Conservation (phyloP, 371 early-diverging fungal species). For the Mortierella sp. region DNA sequence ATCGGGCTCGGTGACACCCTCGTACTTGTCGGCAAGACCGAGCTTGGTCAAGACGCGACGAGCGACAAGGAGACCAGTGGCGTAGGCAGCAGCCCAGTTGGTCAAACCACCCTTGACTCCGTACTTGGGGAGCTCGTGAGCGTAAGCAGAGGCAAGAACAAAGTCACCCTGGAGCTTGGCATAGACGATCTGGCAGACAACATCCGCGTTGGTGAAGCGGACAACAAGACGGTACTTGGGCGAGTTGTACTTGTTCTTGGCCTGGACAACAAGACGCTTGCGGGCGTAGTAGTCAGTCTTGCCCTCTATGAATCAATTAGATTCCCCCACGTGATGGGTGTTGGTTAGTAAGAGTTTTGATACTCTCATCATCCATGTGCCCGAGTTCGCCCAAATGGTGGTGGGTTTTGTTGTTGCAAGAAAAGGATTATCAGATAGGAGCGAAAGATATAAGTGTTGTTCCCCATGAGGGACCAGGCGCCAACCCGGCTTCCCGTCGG, state of each 20-base stretch:
- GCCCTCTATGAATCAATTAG: conserved; percentile 80
- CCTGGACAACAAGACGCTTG: conserved; percentile 98
- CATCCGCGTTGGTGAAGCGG: conserved; percentile 99
- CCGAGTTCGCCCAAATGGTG: too few species aligned
- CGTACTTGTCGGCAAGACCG: conserved; percentile 94
- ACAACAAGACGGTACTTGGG: conserved; percentile 99
- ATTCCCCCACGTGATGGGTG: too few species aligned
- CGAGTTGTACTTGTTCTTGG: conserved; percentile 99
- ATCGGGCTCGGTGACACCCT: conserved; percentile 94
- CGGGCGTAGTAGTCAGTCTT: conserved; percentile 99
- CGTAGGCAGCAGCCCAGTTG: conserved; percentile 99
- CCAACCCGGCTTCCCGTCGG: conserved; percentile 53
- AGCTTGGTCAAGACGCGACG: conserved; percentile 98
- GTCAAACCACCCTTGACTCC: conserved; percentile 99
- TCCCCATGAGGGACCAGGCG: conserved; percentile 51
- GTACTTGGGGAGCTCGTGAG: conserved; percentile 98
- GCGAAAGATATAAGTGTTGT: conserved; percentile 50
- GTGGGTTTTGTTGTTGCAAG: too few species aligned
- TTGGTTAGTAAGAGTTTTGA: too few species aligned
- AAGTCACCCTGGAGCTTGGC: conserved; percentile 99
- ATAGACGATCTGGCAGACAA: conserved; percentile 98
- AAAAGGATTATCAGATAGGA: conserved; percentile 43
- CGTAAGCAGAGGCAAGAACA: conserved; percentile 97
- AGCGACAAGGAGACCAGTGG: conserved; percentile 98
- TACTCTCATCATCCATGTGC: too few species aligned